Base-by-base conservation (phyloP, 805 yeast species). In the Candida pseudofarinosa region DNA sequence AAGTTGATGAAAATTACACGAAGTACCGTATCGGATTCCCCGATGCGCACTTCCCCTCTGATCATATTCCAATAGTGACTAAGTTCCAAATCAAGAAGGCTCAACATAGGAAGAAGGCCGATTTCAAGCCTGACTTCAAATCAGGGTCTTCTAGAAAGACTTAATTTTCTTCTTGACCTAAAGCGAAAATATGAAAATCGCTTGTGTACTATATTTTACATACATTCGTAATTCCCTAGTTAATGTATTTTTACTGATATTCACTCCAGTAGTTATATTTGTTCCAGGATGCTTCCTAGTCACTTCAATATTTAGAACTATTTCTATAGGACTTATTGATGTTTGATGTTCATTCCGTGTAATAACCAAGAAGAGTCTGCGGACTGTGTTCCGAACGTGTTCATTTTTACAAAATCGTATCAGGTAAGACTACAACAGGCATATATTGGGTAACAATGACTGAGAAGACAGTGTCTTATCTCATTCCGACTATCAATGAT, bases 21-120 rank as follows among this genome's bases (percentile, higher is more conserved):
- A 69, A 77, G 43, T 82, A 82, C 51, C 81, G 81, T 47, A 84
- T 93, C 59, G 99, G 98, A 5, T 81, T 93, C 63, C 99, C 99
- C 16, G 88, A 88, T 58, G 88, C 89, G 17, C 87, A 89, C 60
- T 85, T 84, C 69, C 97, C 98, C 18, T 87, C 96, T 38, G 98
- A 91, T 64, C 98, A 91, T 66, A 78, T 91, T 55, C 90, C 97
- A n/a, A 69, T 91, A 48, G 77, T 88, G 43, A 74, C 90, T 15
- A 81, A 83, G 60, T 83, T 91, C 56, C 87, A 81, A 55, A 79
- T 89, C 57, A 79, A 77, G 56, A 81, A 78, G 53, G 54, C 60
- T 38, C 59, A 58, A 15, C 53, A 56, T 13, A 52, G 50, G 4
- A 48, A 47, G 36, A 62, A 66, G 55, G 63, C 70, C 12, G 75